Evolutionary conservation across 2,329 filamentous ascomycete species (phyloP), one percentile per base, ranked within the genome.

Genomic region (Fusarium sp.): DNA sequence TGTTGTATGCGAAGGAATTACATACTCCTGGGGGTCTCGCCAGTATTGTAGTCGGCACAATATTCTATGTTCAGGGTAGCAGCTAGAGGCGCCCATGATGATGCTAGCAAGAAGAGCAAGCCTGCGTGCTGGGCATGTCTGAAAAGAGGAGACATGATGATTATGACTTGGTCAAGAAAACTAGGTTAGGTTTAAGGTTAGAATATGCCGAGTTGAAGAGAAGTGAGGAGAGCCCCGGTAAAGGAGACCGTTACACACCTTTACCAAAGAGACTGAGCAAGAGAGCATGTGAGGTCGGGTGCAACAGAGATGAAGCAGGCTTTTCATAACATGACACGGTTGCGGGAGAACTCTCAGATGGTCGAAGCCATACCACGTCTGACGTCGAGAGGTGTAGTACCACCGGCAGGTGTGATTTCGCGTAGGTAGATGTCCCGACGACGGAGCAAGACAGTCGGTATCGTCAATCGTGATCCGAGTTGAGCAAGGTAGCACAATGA

Each of bases 21-120:
- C 82, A 44, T 80, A 84, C 82, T 83, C 72, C 63, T 75, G 22
- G 61, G 66, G 26, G 70, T 78, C 26, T 77, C 72, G 32, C 76
- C 82, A 9, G 83, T 84, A 56, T 85, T 85, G 73, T 82, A 74
- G 44, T 62, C 79, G 47, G 83, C 78, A 69, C 83, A 85, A n/a
- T 84, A 74, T 51, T 78, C 70, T 44, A 80, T 60, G 60, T 79
- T 74, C 11, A 83, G 26, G 15, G 80, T 79, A 15, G 42, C 42
- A 28, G 74, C 74, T n/a, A 79, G 18, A 14, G 75, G 53, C 8
- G 65, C 65, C 72, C 78, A 80, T 32, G 72, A 69, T 32, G 78
- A 70, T 42, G 75, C 60, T 54, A 80, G 51, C 20, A 83, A 51
- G 35, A 78, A 42, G 36, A 80, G 24, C 44, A 70, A 63, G 48